A percentile compares a stretch with the other conserved stretches of the same genome.
phyloP scores from a whole-genome alignment of 176 grass and related monocot species.

The Cymbopogon citratus region DNA sequence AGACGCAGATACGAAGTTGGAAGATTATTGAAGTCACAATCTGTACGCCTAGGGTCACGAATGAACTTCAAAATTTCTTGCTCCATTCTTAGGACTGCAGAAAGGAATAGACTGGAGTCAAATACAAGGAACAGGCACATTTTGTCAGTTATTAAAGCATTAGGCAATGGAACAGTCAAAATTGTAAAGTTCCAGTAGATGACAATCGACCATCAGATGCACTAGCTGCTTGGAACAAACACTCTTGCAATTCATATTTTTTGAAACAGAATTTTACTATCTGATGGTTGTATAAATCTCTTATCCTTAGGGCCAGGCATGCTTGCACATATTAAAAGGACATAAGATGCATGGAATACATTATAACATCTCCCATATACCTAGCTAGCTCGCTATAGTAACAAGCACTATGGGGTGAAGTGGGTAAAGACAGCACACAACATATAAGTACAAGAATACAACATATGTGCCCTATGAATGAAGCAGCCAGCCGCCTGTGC shows the following conservation, averaged over 20 bases:
- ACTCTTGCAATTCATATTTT: not conserved
- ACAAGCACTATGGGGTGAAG: not conserved
- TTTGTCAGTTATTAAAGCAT: not conserved
- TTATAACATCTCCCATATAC: not conserved
- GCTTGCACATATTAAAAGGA: not conserved
- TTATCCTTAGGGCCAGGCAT: not conserved
- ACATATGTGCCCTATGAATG: not conserved
- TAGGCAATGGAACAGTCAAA: not conserved
- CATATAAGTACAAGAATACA: not conserved
- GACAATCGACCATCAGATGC: not conserved
- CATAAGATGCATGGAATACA: not conserved
- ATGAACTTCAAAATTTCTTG: conserved; percentile 92
- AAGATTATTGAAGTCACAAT: conserved; percentile 57
- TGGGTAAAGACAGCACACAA: not conserved
- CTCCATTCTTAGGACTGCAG: conserved; percentile 92
- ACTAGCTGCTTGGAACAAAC: not conserved
- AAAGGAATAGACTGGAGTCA: conserved; percentile 5
- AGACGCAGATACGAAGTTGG: conserved; percentile 88
- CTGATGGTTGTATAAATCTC: not conserved
- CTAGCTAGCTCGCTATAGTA: not conserved
- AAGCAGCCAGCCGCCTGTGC: not conserved
- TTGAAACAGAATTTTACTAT: not conserved
- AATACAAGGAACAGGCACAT: not conserved
- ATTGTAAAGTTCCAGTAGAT: not conserved
- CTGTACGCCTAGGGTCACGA: conserved; percentile 49